Evolutionary conservation across 2,329 filamentous ascomycete genomes (phyloP), one percentile per base, ranked within the genome.

Genomic region (Hymenoscyphus fructigenus): DNA sequence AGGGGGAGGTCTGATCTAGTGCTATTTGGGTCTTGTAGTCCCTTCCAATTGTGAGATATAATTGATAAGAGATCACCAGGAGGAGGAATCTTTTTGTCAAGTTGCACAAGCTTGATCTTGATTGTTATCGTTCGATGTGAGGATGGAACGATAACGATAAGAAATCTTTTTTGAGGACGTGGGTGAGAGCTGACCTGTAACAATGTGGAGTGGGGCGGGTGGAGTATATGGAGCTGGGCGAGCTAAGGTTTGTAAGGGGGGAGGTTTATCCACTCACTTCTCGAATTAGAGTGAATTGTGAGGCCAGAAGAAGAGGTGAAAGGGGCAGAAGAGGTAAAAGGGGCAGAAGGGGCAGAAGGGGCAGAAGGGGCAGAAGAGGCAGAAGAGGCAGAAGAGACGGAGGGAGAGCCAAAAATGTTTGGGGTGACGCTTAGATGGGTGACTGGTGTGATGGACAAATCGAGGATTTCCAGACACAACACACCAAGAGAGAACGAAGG

Each of bases 121-220:
- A 23, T 12, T 23, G 44, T 26, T 50, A 50, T 50, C 44, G n/a
- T 23, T 50, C n/a, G n/a, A 50, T 50, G 20, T 50, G 50, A 57
- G 14, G 29, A 34, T 57, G 15, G 56, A 57, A 57, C 62, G 62
- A 67, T 62, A 63, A 62, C 29, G 65, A 67, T 67, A 67, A 66
- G 62, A 65, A 59, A 58, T 20, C 14, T 58, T 44, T 34, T 20
- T 23, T 34, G n/a, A 50, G 47, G 55, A 32, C 4, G 47, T 29
- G 9, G 38, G 60, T 26, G 55, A 29, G 55, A 36, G 55, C 44
- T 50, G 44, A 50, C 44, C 44, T 20, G 57, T 36, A 4, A 23
- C 32, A 15, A 29, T 36, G 36, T 59, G 57, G 32, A 50, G 44
- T 50, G 10, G 44, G 44, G 3, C 9, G 36, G 29, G 57, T 36